A percentile compares a stretch with the other conserved stretches of the same genome.
phyloP scores from a whole-genome alignment of 2,329 filamentous ascomycete genomes.

The Colletotrichum caudatum region DNA sequence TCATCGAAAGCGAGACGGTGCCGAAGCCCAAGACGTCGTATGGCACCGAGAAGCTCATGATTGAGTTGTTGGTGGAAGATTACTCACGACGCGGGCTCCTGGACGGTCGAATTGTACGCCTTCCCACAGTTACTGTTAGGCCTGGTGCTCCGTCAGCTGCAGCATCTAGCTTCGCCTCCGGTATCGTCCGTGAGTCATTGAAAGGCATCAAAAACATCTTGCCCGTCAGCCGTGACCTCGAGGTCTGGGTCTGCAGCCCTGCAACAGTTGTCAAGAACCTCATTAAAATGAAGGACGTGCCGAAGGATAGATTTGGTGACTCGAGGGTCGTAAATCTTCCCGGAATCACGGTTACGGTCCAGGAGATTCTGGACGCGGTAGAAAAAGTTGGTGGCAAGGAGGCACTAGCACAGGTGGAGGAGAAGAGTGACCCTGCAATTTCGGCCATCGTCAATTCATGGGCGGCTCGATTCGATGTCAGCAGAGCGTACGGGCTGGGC shows the following conservation, averaged over 20 bases:
- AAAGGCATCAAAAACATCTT: constrained; percentile 59
- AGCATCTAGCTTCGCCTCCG: constrained; percentile 70
- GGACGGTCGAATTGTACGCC: constrained; percentile 67
- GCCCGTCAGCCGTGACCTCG: constrained; percentile 57
- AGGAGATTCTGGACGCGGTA: constrained; percentile 65
- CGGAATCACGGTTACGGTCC: constrained; percentile 64
- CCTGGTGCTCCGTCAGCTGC: constrained; percentile 71
- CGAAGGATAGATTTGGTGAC: constrained; percentile 54
- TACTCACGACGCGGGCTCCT: constrained; percentile 64
- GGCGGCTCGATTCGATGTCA: constrained; percentile 63
- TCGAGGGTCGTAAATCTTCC: constrained; percentile 64
- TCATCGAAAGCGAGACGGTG: constrained; percentile 56
- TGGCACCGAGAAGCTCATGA: constrained; percentile 72
- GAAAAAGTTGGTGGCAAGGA: constrained; percentile 62
- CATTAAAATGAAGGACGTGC: constrained; percentile 56
- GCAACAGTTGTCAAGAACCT: constrained; percentile 59
- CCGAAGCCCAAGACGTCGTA: constrained; percentile 70
- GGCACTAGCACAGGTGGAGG: constrained; percentile 57
- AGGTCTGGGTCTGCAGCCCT: constrained; percentile 63
- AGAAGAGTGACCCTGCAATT: constrained; percentile 60
- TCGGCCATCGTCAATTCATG: constrained; percentile 65
- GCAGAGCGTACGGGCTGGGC: constrained; percentile 65
- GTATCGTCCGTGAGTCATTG: constrained; percentile 72
- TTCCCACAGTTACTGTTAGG: constrained; percentile 71
- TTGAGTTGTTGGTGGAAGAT: constrained; percentile 69